phyloP scores from a whole-genome alignment of 371 early-diverging fungal genomes.

The Entomophthora muscae region DNA sequence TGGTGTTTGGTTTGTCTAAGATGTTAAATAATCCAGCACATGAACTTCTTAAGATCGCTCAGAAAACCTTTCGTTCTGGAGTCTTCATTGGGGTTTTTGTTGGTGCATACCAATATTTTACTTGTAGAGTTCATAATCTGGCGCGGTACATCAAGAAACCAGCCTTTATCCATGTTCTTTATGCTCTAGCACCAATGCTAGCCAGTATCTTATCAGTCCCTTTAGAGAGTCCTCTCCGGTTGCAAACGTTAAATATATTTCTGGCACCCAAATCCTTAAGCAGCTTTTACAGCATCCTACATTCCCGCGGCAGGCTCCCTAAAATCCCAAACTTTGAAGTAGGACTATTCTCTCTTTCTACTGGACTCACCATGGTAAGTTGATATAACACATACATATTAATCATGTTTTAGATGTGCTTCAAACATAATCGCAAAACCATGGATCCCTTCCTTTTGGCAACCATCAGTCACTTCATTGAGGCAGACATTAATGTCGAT shows the following conservation, averaged over 20 bases:
- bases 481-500: not conserved
- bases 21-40: not conserved
- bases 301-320: not conserved
- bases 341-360: not conserved
- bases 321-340: not conserved
- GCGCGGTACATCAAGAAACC: not conserved
- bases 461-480: not conserved
- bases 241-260: not conserved
- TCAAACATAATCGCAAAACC: not conserved
- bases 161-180: not conserved
- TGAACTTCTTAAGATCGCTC: not conserved
- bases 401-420: not conserved
- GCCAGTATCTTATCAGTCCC: not conserved
- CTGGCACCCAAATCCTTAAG: not conserved
- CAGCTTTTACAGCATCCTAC: not conserved
- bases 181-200: not conserved
- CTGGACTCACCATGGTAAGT: not conserved
- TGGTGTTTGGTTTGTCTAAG: not conserved
- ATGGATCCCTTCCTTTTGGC: not conserved
- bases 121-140: not conserved
- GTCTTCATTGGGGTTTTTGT: not conserved
- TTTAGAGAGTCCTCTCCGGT: not conserved
- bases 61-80: not conserved
- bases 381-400: not conserved
- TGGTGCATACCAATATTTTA: not conserved